A percentile compares a stretch with the other conserved stretches of the same genome.
These are phyloP conservation scores for Salix arbutifolia DNA, from an alignment of 345 rosid species.

Conservation along the genomic window DNA sequence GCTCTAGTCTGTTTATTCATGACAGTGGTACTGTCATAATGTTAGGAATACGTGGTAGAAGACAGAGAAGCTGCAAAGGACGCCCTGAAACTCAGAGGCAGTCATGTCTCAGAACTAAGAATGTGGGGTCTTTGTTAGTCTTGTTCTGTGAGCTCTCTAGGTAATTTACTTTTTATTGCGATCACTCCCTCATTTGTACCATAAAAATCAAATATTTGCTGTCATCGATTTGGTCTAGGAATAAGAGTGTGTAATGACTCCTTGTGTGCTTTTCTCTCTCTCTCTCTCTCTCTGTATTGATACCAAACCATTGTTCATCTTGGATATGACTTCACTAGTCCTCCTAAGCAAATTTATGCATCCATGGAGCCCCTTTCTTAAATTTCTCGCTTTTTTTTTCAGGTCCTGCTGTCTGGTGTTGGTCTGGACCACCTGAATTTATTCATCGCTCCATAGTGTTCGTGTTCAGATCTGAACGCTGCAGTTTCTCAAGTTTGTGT, in stretches of 20 bases:
- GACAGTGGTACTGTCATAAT: neutral
- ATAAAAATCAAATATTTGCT: neutral
- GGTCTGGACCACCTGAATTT: neutral
- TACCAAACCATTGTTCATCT: neutral
- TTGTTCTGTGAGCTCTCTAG: conserved; percentile 23
- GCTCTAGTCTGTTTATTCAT: neutral
- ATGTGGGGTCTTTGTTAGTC: conserved; percentile 78
- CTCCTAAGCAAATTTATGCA: neutral
- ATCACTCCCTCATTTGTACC: neutral
- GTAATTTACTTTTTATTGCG: neutral
- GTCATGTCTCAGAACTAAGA: conserved; percentile 82
- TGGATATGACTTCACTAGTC: neutral
- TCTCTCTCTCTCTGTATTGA: no score
- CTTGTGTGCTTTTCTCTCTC: no score
- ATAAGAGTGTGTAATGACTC: neutral
- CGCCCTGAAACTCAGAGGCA: conserved; percentile 74
- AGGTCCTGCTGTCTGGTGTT: neutral
- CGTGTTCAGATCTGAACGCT: neutral
- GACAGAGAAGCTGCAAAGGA: conserved; percentile 68
- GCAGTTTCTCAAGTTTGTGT: neutral
- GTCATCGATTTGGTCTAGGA: neutral
- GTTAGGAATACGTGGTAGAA: conserved; percentile 92
- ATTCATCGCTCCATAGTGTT: neutral
- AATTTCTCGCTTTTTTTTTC: neutral
- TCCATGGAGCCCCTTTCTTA: neutral